phyloP scores from a whole-genome alignment of 257 asterid species.

The Solanum raphanifolium region DNA sequence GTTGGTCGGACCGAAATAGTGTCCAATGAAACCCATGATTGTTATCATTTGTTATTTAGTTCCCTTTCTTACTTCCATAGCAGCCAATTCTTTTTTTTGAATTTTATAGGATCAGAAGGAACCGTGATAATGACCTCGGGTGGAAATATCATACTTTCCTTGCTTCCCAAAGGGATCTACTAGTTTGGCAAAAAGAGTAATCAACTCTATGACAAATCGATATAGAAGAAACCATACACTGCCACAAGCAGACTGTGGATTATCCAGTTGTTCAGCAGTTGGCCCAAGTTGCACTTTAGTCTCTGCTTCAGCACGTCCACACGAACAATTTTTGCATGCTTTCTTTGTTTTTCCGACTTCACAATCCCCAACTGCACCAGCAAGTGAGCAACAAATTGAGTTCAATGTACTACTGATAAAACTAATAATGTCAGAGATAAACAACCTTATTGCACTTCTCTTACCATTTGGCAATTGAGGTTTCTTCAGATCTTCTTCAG shows the following conservation, averaged over 20 bases:
- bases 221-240: constrained; percentile 34
- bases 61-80: background rate
- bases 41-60: background rate
- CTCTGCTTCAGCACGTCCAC: constrained; percentile 93
- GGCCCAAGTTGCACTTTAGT: constrained; percentile 79
- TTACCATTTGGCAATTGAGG: constrained; percentile 71
- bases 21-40: background rate
- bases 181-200: background rate
- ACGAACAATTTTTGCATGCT: constrained; percentile 90
- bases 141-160: background rate
- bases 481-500: constrained; percentile 84
- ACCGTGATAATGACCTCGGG: background rate
- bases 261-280: constrained; percentile 59
- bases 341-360: constrained; percentile 79
- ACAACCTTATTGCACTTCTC: constrained; percentile 3
- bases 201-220: background rate
- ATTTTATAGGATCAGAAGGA: background rate
- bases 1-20: background rate
- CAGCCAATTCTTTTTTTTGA: background rate
- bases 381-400: background rate
- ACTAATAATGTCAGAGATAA: background rate
- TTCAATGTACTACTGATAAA: background rate
- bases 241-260: constrained; percentile 98
- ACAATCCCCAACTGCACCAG: constrained; percentile 51
- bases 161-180: background rate